A percentile compares a stretch with the other conserved stretches of the same genome.
Evolutionary conservation across 495 filamentous ascomycete species (phyloP).

Genomic region (Hypoxylon lenormandii): DNA sequence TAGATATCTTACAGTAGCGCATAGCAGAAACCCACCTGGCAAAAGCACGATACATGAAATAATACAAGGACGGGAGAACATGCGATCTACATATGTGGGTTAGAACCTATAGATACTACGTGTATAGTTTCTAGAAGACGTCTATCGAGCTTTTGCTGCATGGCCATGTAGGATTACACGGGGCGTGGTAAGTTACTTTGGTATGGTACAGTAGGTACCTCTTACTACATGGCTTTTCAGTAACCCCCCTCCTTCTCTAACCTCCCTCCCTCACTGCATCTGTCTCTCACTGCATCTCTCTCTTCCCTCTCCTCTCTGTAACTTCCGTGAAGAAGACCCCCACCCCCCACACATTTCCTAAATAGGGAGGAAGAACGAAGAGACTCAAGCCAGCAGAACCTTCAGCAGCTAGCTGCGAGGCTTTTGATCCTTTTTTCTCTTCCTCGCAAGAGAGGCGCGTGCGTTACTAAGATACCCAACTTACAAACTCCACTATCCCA

Average conservation of each 20-base stretch:
- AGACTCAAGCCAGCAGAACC: background rate
- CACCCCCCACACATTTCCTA: conserved; percentile 44
- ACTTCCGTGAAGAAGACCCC: conserved; percentile 16
- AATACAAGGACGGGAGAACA: no score
- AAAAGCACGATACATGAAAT: background rate
- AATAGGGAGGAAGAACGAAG: conserved; percentile 42
- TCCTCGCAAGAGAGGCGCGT: background rate
- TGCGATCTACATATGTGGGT: no score
- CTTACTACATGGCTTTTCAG: background rate
- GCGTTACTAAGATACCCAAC: background rate
- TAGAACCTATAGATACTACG: conserved; percentile 1
- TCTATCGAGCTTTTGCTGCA: background rate
- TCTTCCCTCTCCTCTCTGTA: background rate
- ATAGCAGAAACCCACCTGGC: conserved; percentile 18
- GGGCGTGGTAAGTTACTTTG: background rate
- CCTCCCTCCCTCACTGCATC: background rate
- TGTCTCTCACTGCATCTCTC: background rate
- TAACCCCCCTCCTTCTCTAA: no score
- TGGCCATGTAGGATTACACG: background rate
- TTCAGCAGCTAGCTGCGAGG: background rate
- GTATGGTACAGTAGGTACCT: background rate
- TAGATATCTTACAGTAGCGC: conserved; percentile 40
- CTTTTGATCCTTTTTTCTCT: background rate
- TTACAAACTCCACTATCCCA: background rate
- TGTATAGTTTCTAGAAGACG: background rate